Percentiles rank a stretch among this genome's conserved stretches.
Evolutionary conservation across 1,139 yeast genomes (phyloP).

Genomic region (Lodderomyces orthopsilosis): DNA sequence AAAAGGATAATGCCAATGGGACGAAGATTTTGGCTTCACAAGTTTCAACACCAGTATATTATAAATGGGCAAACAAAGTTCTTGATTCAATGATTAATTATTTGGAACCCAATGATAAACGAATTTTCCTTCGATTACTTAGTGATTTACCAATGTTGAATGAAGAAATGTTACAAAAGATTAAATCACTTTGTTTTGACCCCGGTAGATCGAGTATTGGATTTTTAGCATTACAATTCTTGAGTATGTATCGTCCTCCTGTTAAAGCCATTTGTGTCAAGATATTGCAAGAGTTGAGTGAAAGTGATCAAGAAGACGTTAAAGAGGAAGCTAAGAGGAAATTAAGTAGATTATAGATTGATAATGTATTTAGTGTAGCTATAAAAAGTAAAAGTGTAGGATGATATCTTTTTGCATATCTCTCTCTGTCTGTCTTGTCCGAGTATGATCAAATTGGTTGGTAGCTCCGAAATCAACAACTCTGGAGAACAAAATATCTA

Average conservation of each 20-base stretch:
- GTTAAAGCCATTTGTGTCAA: conserved; percentile 61
- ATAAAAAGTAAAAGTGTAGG: too few species aligned
- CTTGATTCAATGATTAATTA: conserved; percentile 82
- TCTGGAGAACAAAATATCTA: neutral
- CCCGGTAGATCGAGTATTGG: conserved; percentile 83
- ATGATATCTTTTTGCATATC: too few species aligned
- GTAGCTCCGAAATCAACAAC: neutral
- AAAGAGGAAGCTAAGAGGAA: conserved; percentile 53
- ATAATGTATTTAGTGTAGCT: too few species aligned
- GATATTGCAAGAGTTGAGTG: conserved; percentile 58
- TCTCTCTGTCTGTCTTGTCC: too few species aligned
- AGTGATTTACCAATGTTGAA: conserved; percentile 84
- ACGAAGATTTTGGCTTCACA: conserved; percentile 8
- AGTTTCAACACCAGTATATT: conserved; percentile 46
- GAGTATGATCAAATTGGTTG: too few species aligned
- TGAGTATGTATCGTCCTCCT: conserved; percentile 91
- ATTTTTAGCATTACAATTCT: conserved; percentile 72
- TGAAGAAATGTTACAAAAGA: conserved; percentile 54
- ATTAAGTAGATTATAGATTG: conserved; percentile 37
- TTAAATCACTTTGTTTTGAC: conserved; percentile 77
- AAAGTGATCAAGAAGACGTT: conserved; percentile 49
- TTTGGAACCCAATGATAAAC: conserved; percentile 75
- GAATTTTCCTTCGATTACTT: conserved; percentile 72
- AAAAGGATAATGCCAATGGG: conserved; percentile 9
- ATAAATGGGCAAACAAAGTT: conserved; percentile 67